Evolutionary conservation across 2,329 filamentous ascomycete genomes (phyloP).

Genomic region (Paecilomyces niveus): DNA sequence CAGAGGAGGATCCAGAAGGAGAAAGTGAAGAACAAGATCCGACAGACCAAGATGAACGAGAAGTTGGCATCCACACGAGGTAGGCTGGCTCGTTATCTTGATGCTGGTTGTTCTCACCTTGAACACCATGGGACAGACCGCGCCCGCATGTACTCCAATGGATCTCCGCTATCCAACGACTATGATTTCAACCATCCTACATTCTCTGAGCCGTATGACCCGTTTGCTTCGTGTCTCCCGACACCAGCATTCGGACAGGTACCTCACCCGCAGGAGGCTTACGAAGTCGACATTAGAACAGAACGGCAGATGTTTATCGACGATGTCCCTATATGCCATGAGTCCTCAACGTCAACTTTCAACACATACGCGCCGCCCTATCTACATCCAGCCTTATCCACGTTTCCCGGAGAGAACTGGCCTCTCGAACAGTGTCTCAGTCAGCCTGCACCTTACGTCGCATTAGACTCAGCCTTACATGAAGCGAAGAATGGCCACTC

Average conservation of each 20-base stretch:
- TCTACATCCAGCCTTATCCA: constrained; percentile 58
- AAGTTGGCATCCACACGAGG: constrained; percentile 57
- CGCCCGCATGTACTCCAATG: constrained; percentile 69
- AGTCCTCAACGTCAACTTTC: constrained; percentile 87
- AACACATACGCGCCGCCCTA: constrained; percentile 82
- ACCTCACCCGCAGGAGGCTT: constrained; percentile 61
- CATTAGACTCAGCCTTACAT: constrained; percentile 14
- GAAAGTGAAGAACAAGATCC: constrained; percentile 93
- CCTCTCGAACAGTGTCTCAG: constrained; percentile 65
- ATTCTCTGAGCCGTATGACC: constrained; percentile 38
- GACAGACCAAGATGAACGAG: constrained; percentile 88
- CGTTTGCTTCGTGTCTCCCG: constrained; percentile 35
- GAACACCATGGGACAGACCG: constrained; percentile 47
- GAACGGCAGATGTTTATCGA: constrained; percentile 92
- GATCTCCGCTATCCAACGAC: constrained; percentile 65
- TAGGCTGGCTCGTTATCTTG: constrained; percentile 60
- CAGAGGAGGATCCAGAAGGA: constrained; percentile 83
- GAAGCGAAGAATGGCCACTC: constrained; percentile 24
- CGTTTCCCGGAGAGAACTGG: constrained; percentile 60
- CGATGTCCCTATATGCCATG: constrained; percentile 73
- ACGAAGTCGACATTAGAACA: constrained; percentile 93
- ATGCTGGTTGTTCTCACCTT: constrained; percentile 77
- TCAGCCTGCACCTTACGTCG: constrained; percentile 39
- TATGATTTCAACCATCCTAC: constrained; percentile 63
- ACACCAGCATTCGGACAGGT: constrained; percentile 51